phyloP scores from a whole-genome alignment of 176 grass and related monocot genomes.

The Thalia dealbata region DNA sequence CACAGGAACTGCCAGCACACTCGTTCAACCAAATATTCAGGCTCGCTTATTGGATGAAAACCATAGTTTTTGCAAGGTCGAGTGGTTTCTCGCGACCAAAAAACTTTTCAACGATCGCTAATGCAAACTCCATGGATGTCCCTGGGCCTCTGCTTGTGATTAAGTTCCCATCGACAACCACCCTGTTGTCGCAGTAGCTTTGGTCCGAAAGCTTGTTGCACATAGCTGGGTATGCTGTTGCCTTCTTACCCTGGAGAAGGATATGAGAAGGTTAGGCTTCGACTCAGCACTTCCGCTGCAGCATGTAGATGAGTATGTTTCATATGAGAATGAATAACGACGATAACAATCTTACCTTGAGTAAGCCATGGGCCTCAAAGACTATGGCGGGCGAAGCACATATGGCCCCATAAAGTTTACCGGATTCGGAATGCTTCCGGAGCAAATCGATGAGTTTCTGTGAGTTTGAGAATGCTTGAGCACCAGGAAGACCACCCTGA shows the following conservation, averaged over 20 bases:
- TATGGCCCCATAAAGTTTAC: constrained; percentile 78
- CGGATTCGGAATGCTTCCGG: constrained; percentile 51
- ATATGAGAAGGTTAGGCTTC: neutral
- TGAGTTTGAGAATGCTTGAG: constrained; percentile 54
- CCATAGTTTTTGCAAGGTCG: constrained; percentile 31
- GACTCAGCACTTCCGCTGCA: no score
- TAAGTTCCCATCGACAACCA: constrained; percentile 51
- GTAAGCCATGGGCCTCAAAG: constrained; percentile 58
- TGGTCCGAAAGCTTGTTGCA: constrained; percentile 43
- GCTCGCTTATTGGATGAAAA: constrained; percentile 14
- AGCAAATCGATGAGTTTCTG: constrained; percentile 52
- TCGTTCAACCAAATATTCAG: neutral
- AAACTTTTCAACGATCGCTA: constrained; percentile 45
- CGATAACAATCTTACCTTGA: constrained; percentile 39
- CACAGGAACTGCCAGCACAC: neutral
- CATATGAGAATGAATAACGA: neutral
- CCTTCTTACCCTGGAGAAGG: constrained; percentile 62
- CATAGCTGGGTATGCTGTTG: constrained; percentile 32
- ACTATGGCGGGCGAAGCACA: constrained; percentile 73
- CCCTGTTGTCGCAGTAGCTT: constrained; percentile 35
- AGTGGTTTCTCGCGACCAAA: constrained; percentile 30
- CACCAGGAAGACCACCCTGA: constrained; percentile 63
- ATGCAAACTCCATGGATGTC: constrained; percentile 45
- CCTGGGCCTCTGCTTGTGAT: constrained; percentile 45
- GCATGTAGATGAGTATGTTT: no score